Evolutionary conservation across 371 early-diverging fungal genomes (phyloP).

Genomic region (Lichtheimia ornata): DNA sequence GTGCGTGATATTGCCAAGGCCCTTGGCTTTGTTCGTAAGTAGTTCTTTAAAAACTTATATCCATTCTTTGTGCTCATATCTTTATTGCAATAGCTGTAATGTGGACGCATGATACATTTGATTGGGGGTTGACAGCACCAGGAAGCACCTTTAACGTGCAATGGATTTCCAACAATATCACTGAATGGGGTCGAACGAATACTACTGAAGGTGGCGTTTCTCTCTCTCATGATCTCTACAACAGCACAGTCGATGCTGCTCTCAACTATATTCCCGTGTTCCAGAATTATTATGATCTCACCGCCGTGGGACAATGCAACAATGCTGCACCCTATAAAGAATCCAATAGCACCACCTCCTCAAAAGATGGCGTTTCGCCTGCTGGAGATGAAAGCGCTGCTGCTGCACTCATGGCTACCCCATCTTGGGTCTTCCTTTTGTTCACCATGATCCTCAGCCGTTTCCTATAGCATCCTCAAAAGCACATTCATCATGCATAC

Average conservation of each 20-base stretch:
- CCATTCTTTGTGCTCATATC: not conserved
- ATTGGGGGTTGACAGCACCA: slow-evolving; percentile 36
- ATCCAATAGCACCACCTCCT: slow-evolving; percentile 2
- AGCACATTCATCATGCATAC: not conserved
- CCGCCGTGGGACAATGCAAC: slow-evolving; percentile 38
- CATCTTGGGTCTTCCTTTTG: not conserved
- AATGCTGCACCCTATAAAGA: slow-evolving; percentile 37
- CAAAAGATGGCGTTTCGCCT: not conserved
- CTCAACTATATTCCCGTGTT: slow-evolving; percentile 36
- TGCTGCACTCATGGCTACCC: not conserved
- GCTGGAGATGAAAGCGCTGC: not conserved
- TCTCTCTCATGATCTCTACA: slow-evolving; percentile 46
- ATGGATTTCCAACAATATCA: slow-evolving; percentile 40
- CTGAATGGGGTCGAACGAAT: slow-evolving; percentile 43
- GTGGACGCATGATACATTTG: slow-evolving; percentile 50
- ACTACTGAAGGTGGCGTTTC: slow-evolving; percentile 37
- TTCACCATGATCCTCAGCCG: not conserved
- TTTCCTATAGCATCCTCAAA: not conserved
- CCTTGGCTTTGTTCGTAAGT: slow-evolving; percentile 40
- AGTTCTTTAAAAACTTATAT: not conserved
- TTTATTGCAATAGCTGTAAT: slow-evolving; percentile 29
- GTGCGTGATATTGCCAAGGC: slow-evolving; percentile 46
- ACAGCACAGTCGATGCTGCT: slow-evolving; percentile 39
- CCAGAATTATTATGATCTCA: slow-evolving; percentile 34
- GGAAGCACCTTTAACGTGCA: slow-evolving; percentile 12